A percentile compares a stretch with the other conserved stretches of the same genome.
phyloP scores from a whole-genome alignment of 192 early-diverging fungal species.

The Dissophora ornata region DNA sequence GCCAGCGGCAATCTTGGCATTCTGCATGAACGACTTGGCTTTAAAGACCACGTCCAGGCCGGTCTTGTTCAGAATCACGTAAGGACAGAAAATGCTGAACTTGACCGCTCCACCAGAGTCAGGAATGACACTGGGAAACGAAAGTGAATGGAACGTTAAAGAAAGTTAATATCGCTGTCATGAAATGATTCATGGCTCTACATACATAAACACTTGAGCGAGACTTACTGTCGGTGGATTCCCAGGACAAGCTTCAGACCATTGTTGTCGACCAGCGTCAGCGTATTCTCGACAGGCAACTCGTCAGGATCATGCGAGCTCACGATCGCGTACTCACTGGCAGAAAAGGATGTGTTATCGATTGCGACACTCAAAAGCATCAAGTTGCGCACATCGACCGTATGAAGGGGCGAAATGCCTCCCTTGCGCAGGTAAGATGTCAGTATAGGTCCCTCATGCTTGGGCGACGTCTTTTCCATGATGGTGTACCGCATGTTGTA shows the following conservation, averaged over 20 bases:
- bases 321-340: slow-evolving; percentile 88
- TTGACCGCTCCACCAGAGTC: slow-evolving; percentile 80
- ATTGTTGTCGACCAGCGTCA: slow-evolving; percentile 75
- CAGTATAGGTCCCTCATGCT: slow-evolving; percentile 66
- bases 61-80: slow-evolving; percentile 94
- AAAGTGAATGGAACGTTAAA: no score
- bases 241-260: slow-evolving; percentile 72
- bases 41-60: slow-evolving; percentile 82
- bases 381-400: slow-evolving; percentile 84
- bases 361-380: slow-evolving; percentile 81
- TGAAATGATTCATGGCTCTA: no score
- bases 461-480: slow-evolving; percentile 75
- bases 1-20: slow-evolving; percentile 76
- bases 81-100: slow-evolving; percentile 92
- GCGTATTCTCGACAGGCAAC: slow-evolving; percentile 75
- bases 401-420: slow-evolving; percentile 80
- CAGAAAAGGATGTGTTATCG: slow-evolving; percentile 76
- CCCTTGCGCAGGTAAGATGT: slow-evolving; percentile 74
- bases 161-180: no score
- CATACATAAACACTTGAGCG: no score
- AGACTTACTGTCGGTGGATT: slow-evolving; percentile 70
- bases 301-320: slow-evolving; percentile 85
- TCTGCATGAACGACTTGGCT: slow-evolving; percentile 83
- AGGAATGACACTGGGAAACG: slow-evolving; percentile 61
- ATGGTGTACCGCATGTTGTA: slow-evolving; percentile 87